A percentile compares a stretch with the other conserved stretches of the same genome.
These are phyloP conservation scores for Plasmodium reichenowi DNA, from an alignment of 169 alveolate genomes.

Conservation along the genomic window DNA sequence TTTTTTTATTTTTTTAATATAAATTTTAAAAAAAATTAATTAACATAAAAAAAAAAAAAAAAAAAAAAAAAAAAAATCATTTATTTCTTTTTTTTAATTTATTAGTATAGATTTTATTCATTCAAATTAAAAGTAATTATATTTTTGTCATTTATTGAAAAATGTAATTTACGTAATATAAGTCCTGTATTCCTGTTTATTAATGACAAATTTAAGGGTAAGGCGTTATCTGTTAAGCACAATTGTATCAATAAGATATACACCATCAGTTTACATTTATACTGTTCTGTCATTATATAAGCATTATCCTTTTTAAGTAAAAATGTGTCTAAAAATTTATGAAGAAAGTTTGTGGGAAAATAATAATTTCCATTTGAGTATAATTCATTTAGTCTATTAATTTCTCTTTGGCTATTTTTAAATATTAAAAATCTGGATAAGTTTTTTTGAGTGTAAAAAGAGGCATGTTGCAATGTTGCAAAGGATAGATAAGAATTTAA, in stretches of 20 bases:
- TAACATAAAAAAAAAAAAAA: no score
- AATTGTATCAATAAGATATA: slow-evolving; percentile 48
- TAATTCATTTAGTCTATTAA: not conserved
- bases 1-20: no score
- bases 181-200: slow-evolving; percentile 19
- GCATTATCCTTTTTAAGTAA: slow-evolving; percentile 31
- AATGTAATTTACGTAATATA: slow-evolving; percentile 26
- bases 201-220: slow-evolving; percentile 33
- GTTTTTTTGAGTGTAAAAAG: slow-evolving; percentile 15
- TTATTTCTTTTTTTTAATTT: not conserved
- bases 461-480: slow-evolving; percentile 9
- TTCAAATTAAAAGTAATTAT: slow-evolving; percentile 25
- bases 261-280: slow-evolving; percentile 43
- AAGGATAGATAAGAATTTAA: slow-evolving; percentile 64
- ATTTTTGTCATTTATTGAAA: slow-evolving; percentile 15
- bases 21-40: not conserved
- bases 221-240: slow-evolving; percentile 38
- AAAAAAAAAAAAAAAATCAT: no score
- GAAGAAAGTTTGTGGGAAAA: slow-evolving; percentile 30
- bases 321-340: slow-evolving; percentile 35
- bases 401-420: slow-evolving; percentile 29
- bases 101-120: slow-evolving; percentile 4
- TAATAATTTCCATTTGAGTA: slow-evolving; percentile 9
- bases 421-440: slow-evolving; percentile 29
- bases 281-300: slow-evolving; percentile 26